Evolutionary conservation across 352 stramenopile genomes (phyloP), one percentile per base, ranked within the genome.

Genomic region (Phytophthora fragariae): DNA sequence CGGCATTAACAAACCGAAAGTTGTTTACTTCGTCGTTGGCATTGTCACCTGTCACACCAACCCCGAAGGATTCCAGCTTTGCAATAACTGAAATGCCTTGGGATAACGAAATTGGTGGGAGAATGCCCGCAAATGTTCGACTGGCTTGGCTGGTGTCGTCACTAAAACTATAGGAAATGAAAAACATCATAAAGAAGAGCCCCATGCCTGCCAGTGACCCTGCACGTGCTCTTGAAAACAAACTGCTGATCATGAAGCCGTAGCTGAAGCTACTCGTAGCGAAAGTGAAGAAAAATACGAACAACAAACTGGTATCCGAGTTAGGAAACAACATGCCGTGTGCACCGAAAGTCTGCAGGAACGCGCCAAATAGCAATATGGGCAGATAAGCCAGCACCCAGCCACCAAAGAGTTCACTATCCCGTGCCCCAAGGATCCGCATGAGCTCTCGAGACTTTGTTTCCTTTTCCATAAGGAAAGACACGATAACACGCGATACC

Each of bases 391-490:
- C 96, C 39, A 98, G 31, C 5, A 97, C 73, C 88, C 88, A 95
- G 3, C 83, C 77, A 15, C 61, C 17, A 50, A 92, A 74, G 17
- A 93, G 77, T 50, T 80, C 58, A 5, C 24, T n/a, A 35, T 95
- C 85, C 9, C 78, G 64, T 24, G 98, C 79, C 17, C 96, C 96
- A 67, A 99, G 92, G 63, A 98, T 98, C 7, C 91, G 82, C 80
- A 98, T 93, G 5, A 93, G 86, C 65, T 99, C 96, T 58, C 96
- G 89, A 52, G 96, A 92, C 0, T 81, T 81, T 6, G 84, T 92
- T 73, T 99, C 96, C 63, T 98, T 98, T 71, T 99, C 96, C 55
- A 85, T 87, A 6, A 98, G 82, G 53, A 98, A 81, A n/a, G 85
- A 87, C 10, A 97, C 88, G 47, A 98, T 84, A 6, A 98, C 83